phyloP scores from a whole-genome alignment of 1,284 basidiomycete genomes.

The Austroboletus novae-zelandiae region DNA sequence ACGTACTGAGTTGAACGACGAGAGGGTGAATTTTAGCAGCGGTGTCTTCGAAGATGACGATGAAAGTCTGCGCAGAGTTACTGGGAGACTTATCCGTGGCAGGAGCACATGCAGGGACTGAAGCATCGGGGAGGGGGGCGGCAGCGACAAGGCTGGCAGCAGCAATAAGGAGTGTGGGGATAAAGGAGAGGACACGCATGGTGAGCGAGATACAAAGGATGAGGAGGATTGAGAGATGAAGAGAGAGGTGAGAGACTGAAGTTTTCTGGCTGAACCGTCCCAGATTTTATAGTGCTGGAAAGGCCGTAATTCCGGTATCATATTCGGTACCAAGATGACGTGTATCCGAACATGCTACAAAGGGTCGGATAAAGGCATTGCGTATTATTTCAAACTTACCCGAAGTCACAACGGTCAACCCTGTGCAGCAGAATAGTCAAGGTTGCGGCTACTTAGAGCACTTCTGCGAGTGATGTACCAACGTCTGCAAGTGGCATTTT shows the following conservation, averaged over 20 bases:
- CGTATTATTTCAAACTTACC: too few relatives aligned
- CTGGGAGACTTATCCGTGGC: neutral
- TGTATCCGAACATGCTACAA: too few relatives aligned
- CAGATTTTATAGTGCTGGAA: neutral
- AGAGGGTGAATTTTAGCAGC: neutral
- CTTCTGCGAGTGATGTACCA: too few relatives aligned
- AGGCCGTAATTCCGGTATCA: neutral
- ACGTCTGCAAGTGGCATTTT: too few relatives aligned
- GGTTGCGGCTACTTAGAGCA: too few relatives aligned
- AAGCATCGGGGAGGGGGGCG: neutral
- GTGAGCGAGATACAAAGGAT: neutral
- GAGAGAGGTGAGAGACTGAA: neutral
- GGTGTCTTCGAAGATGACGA: neutral
- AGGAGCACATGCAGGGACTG: neutral
- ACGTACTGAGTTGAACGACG: neutral
- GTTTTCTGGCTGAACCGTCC: neutral
- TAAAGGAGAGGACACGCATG: neutral
- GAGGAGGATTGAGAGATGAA: neutral
- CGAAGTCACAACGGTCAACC: too few relatives aligned
- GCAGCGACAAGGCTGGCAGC: slow-evolving; percentile 6
- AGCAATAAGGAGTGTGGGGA: neutral
- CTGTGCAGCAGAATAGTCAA: too few relatives aligned
- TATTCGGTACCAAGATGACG: neutral
- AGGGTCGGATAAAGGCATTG: too few relatives aligned
- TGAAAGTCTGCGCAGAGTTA: neutral